Evolutionary conservation across 345 rosid species (phyloP), one percentile per base, ranked within the genome.

Genomic region (Eucalyptus sideroxylon): DNA sequence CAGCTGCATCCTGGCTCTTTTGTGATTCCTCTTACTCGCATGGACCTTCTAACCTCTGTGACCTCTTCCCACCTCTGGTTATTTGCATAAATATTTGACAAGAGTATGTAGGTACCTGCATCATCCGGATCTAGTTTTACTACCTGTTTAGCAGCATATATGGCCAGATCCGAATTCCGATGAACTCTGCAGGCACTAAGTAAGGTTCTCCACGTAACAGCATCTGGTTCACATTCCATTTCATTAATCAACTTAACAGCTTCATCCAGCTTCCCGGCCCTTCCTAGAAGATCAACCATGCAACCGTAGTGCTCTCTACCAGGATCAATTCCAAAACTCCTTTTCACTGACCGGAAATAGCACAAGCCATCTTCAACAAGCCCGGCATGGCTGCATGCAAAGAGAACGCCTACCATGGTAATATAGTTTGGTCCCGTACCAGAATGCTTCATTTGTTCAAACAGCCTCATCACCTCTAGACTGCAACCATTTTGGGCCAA

Each of bases 341-440:
- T 91, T 88, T 94, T 96, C 97, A 94, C 95, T 7, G 95, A 95
- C 72, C 88, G 91, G 90, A 96, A 95, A 87, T 94, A 91, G 91
- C 87, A 86, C 96, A 93, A 92, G 72, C 97, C 96, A 87, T 94
- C 95, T 87, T 95, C 92, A n/a, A 95, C 80, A 8, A 96, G 92
- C 65, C 98, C 96, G 0, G 97, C 96, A 89, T 96, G 96, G 91
- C 97, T 95, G 88, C 98, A 95, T 40, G 98, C 96, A 89, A 95
- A 96, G 62, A 96, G 92, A 88, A 95, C 94, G 11, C 95, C 96
- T 5, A 95, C 92, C 67, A 95, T 80, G 12, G 96, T 95, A 45
- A 96, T 92, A 86, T 95, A 93, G 92, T 95, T 96, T 27, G 97
- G 98, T 56, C 89, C 91, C 8, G 81, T 89, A 26, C 95, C 92